A percentile compares a stretch with the other conserved stretches of the same genome.
Conservation (phyloP, 73 alveolate species). For the Uronychia setigera region DNA sequence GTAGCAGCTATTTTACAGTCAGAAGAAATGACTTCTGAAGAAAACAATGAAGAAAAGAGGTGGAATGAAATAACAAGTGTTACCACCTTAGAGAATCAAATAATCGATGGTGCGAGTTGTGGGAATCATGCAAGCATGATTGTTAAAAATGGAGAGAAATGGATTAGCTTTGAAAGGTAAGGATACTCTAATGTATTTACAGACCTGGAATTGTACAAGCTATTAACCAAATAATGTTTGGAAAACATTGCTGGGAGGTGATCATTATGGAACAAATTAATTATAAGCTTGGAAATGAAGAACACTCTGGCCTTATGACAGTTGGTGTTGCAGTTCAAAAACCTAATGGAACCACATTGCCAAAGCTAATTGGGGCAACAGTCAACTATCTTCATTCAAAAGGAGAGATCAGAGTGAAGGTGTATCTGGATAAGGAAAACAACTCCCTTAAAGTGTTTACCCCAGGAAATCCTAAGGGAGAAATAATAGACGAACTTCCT, state of each 20-base stretch:
- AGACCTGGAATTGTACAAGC: constrained; percentile 65
- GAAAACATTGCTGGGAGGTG: constrained; percentile 68
- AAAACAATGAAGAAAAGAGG: constrained; percentile 44
- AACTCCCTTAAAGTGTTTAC: constrained; percentile 40
- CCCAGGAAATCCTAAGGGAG: constrained; percentile 49
- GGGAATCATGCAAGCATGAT: constrained; percentile 46
- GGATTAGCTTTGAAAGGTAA: constrained; percentile 49
- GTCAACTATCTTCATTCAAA: constrained; percentile 42
- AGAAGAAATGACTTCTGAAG: constrained; percentile 9
- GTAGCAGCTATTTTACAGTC: constrained; percentile 53
- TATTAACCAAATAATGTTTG: constrained; percentile 54
- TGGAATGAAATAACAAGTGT: constrained; percentile 67
- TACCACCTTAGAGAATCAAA: constrained; percentile 52
- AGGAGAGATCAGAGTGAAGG: constrained; percentile 43
- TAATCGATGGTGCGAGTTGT: constrained; percentile 22
- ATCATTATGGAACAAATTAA: constrained; percentile 10
- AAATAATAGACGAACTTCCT: constrained; percentile 51
- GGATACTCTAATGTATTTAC: neutral
- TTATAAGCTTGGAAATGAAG: constrained; percentile 18
- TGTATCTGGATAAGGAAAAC: constrained; percentile 48
- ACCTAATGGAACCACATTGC: constrained; percentile 7
- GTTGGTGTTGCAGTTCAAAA: constrained; percentile 48
- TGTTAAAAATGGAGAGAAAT: neutral
- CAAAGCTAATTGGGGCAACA: constrained; percentile 47
- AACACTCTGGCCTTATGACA: constrained; percentile 48